Conservation (phyloP, 2,329 filamentous ascomycete species). For the Trichoderma afroharzianum region DNA sequence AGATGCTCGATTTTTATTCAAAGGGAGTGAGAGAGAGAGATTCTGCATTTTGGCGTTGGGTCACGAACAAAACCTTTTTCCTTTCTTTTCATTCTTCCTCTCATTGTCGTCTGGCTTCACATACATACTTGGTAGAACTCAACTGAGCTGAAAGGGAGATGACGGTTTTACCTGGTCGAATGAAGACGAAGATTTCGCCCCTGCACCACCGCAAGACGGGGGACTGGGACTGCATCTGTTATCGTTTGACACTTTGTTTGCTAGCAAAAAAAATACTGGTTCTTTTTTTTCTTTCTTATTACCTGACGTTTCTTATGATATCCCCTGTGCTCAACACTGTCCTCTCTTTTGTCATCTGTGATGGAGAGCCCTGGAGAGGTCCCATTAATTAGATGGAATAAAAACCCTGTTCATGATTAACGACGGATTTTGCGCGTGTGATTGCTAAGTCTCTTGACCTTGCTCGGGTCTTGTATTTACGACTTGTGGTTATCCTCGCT, state of each 20-base stretch:
- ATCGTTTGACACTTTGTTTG: background rate
- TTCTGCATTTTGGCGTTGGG: slow-evolving; percentile 15
- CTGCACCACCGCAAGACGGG: slow-evolving; percentile 5
- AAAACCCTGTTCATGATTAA: background rate
- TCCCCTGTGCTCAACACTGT: slow-evolving; percentile 5
- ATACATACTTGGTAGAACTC: background rate
- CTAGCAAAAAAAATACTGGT: background rate
- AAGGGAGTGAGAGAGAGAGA: background rate
- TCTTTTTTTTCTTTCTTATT: background rate
- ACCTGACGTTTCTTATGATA: slow-evolving; percentile 12
- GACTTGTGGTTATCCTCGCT: rapidly evolving
- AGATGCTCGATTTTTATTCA: background rate
- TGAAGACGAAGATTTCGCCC: background rate
- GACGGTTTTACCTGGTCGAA: background rate
- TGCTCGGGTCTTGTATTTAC: background rate
- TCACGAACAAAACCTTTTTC: slow-evolving; percentile 1
- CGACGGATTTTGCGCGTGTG: background rate
- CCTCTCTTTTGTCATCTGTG: background rate
- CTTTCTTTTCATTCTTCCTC: background rate
- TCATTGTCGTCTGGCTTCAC: background rate
- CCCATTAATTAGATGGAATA: slow-evolving; percentile 2
- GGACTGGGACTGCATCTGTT: background rate
- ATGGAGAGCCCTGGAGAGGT: background rate
- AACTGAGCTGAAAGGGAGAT: background rate
- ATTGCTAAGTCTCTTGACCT: background rate